Base-by-base conservation (phyloP, 2,329 filamentous ascomycete genomes). In the Fusarium continuum region DNA sequence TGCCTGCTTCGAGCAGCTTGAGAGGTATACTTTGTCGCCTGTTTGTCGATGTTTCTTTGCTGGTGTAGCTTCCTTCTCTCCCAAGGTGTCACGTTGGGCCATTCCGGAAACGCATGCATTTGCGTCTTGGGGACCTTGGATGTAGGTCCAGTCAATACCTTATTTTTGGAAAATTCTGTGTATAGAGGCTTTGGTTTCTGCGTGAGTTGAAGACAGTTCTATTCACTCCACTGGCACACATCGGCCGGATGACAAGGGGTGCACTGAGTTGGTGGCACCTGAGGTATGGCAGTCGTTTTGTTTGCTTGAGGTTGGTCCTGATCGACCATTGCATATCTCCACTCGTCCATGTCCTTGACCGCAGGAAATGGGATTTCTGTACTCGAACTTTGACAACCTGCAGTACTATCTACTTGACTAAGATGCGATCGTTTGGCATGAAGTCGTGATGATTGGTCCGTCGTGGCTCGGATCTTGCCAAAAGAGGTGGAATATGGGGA, bases 261-360 rank as follows among this genome's bases (percentile, higher is more conserved):
- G 43, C 74, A 77, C 31, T 48, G 40, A 36, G 28, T 25, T 23
- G 34, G 32, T 14, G 34, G 11, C 8, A 17, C 9, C n/a, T 59
- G 61, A 17, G 64, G 55, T 9, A 46, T 51, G 3, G 47, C 29
- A 14, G 53, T 36, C n/a, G 58, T 44, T 40, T 53, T 70, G 19
- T 65, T 62, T 11, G 64, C 71, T 39, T 64, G 61, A 22, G 49
- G 34, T 6, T 72, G 68, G 14, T 62, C 62, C 36, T 76, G 70
- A 11, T 77, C 73, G 26, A 75, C 71, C 26, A 77, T 67, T 7
- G 74, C 71, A 45, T 71, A 69, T 50, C 73, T 74, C 72, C 74
- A 75, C 23, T 75, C 73, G 45, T 74, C 70, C 61, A 73, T 71
- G 26, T 68, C 66, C 23, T 69, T 65, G 4, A 70, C 60, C 2